Conservation (phyloP, 1,284 basidiomycete genomes). For the Lentinus polychrous region DNA sequence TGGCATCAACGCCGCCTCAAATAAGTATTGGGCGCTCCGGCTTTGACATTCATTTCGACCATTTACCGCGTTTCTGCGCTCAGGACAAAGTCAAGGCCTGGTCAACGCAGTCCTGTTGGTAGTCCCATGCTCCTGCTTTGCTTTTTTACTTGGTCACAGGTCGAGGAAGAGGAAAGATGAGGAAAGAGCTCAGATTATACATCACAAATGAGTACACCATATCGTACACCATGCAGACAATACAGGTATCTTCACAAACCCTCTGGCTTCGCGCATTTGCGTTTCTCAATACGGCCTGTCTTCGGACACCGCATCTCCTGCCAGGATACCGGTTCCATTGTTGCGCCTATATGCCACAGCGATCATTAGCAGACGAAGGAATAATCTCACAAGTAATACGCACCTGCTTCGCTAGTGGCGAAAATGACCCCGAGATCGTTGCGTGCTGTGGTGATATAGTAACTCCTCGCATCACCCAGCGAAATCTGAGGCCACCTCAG, state of each 20-base stretch:
- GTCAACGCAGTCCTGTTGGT: too few relatives aligned
- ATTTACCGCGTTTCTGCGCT: too few relatives aligned
- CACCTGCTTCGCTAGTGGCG: conserved; percentile 77
- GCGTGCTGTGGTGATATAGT: conserved; percentile 90
- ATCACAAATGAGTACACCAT: too few relatives aligned
- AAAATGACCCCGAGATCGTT: conserved; percentile 93
- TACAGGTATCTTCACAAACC: conserved; percentile 30
- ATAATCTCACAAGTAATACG: conserved; percentile 13
- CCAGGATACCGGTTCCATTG: conserved; percentile 84
- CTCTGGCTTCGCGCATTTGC: conserved; percentile 89
- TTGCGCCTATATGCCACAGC: conserved; percentile 51
- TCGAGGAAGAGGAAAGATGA: too few relatives aligned
- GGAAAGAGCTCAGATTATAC: too few relatives aligned
- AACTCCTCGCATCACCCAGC: conserved; percentile 87
- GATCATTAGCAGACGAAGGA: not conserved
- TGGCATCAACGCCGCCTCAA: too few relatives aligned
- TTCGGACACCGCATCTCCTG: conserved; percentile 87
- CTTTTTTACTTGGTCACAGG: too few relatives aligned
- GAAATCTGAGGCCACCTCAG: conserved; percentile 57
- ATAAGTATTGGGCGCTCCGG: too few relatives aligned
- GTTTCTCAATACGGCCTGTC: conserved; percentile 74
- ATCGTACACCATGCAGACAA: conserved; percentile 15
- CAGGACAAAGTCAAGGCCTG: too few relatives aligned
- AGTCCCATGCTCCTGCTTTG: too few relatives aligned
- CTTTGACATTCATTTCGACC: too few relatives aligned